Percentiles rank a stretch among this genome's conserved stretches.
Evolutionary conservation across 2,329 filamentous ascomycete genomes (phyloP).

Genomic region (Aureobasidium sp.): DNA sequence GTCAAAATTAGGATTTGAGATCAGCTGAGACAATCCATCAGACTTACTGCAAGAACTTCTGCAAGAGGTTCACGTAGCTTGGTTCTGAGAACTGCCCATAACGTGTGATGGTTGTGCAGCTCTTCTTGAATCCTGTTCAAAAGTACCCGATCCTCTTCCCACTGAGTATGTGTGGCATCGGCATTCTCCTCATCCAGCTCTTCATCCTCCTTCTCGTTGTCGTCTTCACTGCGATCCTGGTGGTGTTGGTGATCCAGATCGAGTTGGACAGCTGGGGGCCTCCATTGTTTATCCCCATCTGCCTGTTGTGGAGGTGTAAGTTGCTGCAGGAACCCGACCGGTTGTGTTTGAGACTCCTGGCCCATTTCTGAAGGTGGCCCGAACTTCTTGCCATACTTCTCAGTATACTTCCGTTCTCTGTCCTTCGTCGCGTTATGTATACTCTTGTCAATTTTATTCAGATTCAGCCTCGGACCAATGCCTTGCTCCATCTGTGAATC

Average conservation of each 20-base stretch:
- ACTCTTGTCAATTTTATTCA: neutral
- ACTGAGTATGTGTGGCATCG: neutral
- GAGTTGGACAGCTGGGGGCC: no score
- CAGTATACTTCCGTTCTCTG: neutral
- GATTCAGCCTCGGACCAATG: neutral
- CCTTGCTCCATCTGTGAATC: neutral
- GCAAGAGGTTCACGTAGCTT: constrained; percentile 45
- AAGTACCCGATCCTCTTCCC: neutral
- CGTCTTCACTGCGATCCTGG: neutral
- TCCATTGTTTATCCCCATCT: neutral
- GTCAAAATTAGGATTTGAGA: neutral
- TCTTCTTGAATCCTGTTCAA: constrained; percentile 38
- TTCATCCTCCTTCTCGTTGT: neutral
- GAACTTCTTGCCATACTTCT: neutral
- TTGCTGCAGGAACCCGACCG: neutral
- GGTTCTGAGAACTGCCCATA: constrained; percentile 42
- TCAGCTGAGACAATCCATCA: neutral
- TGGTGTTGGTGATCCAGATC: neutral
- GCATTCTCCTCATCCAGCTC: neutral
- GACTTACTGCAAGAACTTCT: constrained; percentile 40
- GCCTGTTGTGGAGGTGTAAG: neutral
- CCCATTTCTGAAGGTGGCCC: neutral
- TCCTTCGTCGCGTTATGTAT: neutral
- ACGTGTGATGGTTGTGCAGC: constrained; percentile 37
- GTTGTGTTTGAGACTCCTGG: neutral